phyloP scores from a whole-genome alignment of 202 grass and related monocot species.

The Panicum hallii region DNA sequence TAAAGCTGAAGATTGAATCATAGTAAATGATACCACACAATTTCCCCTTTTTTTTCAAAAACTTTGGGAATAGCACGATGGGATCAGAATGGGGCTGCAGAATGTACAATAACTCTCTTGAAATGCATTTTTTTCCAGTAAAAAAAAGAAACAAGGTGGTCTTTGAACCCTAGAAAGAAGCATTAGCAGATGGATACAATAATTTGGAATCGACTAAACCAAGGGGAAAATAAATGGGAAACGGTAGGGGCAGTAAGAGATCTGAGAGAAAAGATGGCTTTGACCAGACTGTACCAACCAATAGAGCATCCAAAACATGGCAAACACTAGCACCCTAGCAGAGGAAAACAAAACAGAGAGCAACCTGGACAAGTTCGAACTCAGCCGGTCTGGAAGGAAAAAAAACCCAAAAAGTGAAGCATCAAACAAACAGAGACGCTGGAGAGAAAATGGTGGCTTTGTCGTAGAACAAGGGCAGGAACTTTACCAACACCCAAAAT shows the following conservation, averaged over 20 bases:
- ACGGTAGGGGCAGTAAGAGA: conserved; percentile 18
- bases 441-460: background rate
- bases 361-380: background rate
- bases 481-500: conserved; percentile 21
- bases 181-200: background rate
- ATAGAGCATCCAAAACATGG: conserved; percentile 21
- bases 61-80: background rate
- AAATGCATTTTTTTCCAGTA: background rate
- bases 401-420: background rate
- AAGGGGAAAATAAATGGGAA: background rate
- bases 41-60: background rate
- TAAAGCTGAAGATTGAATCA: conserved; percentile 10
- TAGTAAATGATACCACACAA: background rate
- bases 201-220: conserved; percentile 5
- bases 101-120: background rate
- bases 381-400: background rate
- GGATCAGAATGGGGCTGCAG: conserved; percentile 13
- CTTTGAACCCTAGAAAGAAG: background rate
- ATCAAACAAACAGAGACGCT: conserved; percentile 11
- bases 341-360: conserved; percentile 9
- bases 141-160: background rate
- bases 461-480: conserved; percentile 4
- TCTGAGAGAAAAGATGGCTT: conserved; percentile 42
- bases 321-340: background rate
- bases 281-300: conserved; percentile 21